Percentiles rank a stretch among this genome's conserved stretches.
phyloP scores from a whole-genome alignment of 495 filamentous ascomycete genomes.

The Podospora pseudocomata region DNA sequence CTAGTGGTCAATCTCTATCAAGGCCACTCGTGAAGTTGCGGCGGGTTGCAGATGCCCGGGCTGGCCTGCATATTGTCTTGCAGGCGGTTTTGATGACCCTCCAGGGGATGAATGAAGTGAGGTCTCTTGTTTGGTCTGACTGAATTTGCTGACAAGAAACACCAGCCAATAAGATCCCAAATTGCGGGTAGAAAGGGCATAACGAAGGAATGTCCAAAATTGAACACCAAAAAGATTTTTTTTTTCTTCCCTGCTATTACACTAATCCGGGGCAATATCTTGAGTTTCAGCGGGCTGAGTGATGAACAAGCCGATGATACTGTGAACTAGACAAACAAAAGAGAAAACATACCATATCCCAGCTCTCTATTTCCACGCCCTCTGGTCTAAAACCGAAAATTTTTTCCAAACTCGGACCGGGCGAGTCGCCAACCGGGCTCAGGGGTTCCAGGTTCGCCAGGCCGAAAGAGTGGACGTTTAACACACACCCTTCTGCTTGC shows the following conservation, averaged over 20 bases:
- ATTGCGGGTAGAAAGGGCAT: not conserved
- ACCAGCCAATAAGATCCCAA: not conserved
- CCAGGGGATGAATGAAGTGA: not conserved
- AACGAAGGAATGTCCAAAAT: not conserved
- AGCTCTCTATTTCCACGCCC: not conserved
- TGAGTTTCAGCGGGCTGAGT: not conserved
- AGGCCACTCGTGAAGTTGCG: not conserved
- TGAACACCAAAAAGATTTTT: not conserved
- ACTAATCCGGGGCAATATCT: not conserved
- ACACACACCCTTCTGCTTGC: not conserved
- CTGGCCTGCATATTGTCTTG: not conserved
- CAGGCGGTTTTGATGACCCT: not conserved
- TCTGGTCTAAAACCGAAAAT: not conserved
- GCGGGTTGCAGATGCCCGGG: not conserved
- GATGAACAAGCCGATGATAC: not conserved
- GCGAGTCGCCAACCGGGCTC: not conserved
- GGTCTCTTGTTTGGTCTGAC: not conserved
- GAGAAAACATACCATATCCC: not conserved
- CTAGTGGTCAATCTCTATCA: not conserved
- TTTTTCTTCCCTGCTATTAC: not conserved
- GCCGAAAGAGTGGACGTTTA: not conserved
- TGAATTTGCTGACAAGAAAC: not conserved
- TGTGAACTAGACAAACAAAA: not conserved
- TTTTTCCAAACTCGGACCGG: not conserved
- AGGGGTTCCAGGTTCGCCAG: not conserved